Conservation (phyloP, 2,329 filamentous ascomycete genomes). For the Monosporascus cannonballus region DNA sequence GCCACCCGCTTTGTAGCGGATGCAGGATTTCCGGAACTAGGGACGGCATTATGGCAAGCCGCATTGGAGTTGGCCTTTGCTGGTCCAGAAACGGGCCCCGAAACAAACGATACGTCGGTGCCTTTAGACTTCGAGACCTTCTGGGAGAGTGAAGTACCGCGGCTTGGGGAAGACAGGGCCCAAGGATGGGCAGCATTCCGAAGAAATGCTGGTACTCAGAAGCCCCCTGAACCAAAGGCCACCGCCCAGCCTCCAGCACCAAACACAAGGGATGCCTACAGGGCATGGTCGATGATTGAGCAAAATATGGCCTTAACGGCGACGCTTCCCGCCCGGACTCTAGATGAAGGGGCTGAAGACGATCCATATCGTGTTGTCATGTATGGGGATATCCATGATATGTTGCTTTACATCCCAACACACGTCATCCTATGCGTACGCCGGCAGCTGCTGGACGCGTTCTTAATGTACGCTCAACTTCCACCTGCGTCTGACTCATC, state of each 20-base stretch:
- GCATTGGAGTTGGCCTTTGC: conserved; percentile 67
- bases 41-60: conserved; percentile 77
- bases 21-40: conserved; percentile 71
- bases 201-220: conserved; percentile 26
- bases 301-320: conserved; percentile 38
- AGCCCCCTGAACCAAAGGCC: conserved; percentile 34
- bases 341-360: conserved; percentile 69
- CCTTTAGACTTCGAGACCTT: conserved; percentile 57
- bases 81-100: conserved; percentile 35
- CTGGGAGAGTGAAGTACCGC: conserved; percentile 78
- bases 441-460: conserved; percentile 58
- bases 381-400: conserved; percentile 65
- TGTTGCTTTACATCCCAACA: conserved; percentile 49
- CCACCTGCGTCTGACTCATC: conserved; percentile 39
- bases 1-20: conserved; percentile 69
- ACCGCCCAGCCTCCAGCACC: conserved; percentile 14
- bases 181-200: conserved; percentile 62
- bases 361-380: conserved; percentile 81
- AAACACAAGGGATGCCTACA: conserved; percentile 39
- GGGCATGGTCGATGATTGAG: conserved; percentile 51
- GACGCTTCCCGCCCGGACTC: conserved; percentile 61
- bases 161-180: conserved; percentile 69
- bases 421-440: conserved; percentile 28
- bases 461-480: conserved; percentile 61
- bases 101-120: conserved; percentile 19